A percentile compares a stretch with the other conserved stretches of the same genome.
Evolutionary conservation across 345 rosid genomes (phyloP).

Genomic region (Pseudoturritis turrita): DNA sequence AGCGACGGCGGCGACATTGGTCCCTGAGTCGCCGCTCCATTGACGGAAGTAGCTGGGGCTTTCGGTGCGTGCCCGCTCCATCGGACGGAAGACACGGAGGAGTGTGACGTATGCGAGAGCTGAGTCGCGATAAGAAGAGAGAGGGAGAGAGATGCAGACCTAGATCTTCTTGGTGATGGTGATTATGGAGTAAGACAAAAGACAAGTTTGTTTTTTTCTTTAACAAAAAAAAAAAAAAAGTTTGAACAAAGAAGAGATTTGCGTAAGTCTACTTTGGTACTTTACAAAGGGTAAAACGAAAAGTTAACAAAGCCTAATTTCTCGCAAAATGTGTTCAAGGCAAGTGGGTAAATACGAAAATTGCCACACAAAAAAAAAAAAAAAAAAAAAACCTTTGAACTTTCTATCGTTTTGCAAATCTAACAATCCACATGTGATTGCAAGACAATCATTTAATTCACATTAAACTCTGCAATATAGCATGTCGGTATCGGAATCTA

Average conservation of each 20-base stretch:
- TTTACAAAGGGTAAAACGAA: background rate
- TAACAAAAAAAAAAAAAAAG: background rate
- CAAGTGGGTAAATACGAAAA: background rate
- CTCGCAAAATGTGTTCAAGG: background rate
- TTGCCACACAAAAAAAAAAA: background rate
- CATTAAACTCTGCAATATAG: too few species aligned
- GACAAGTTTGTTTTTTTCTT: background rate
- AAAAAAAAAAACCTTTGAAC: background rate
- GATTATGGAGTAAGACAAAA: conserved; percentile 24
- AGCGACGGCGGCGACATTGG: conserved; percentile 27
- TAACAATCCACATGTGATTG: background rate
- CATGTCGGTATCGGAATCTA: background rate
- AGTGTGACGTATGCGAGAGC: background rate
- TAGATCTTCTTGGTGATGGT: conserved; percentile 24
- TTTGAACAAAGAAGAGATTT: background rate
- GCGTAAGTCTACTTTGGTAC: background rate
- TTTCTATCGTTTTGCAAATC: background rate
- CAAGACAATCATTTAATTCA: too few species aligned
- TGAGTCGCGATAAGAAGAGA: background rate
- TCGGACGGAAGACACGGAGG: conserved; percentile 16
- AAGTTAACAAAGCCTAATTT: background rate
- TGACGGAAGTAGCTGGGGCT: conserved; percentile 72
- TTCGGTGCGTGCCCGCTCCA: conserved; percentile 75
- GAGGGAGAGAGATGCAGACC: conserved; percentile 8
- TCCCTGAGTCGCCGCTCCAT: conserved; percentile 62